Base-by-base conservation (phyloP, 768 basidiomycete genomes). In the Mycena leptocephala region DNA sequence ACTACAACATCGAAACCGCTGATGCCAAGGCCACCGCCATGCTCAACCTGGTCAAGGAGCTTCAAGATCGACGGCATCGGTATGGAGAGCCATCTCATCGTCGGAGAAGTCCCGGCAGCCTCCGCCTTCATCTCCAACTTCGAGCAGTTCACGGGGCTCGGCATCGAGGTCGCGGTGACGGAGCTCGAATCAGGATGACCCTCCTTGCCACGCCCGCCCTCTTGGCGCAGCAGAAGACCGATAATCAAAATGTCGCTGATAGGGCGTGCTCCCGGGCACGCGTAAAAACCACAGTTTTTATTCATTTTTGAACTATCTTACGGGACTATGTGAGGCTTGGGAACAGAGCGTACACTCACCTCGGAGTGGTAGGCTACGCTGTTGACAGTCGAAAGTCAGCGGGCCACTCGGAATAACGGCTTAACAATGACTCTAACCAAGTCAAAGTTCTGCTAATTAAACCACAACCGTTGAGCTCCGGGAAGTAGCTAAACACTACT, bases 111-210 rank as follows among this genome's bases (percentile, higher is more conserved):
- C n/a, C 90, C 91, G 3, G 81, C 87, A 7, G 83, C 70, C 71
- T 70, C 76, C 14, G 69, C 83, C 22, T 80, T 94, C 62, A 84
- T 88, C 69, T 81, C 85, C 5, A 90, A 90, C 72, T 83, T 92
- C 64, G 81, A 88, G 72, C 85, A 87, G 69, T 90, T 93, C 80
- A 87, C 90, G 16, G 88, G 88, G 20, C 88, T 93, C 26, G 92
- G 93, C 5, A 85, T 94, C 55, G 93, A 93, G 77, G 90, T 93
- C 32, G 92, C 92, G 20, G 89, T 93, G 78, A 94, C 93, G 4
- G 93, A 93, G 80, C 87, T 94, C 61, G 93, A 94, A 91, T 91
- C 78, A 87, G 93, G 61, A 92, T 92, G 86, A 86, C 86, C 10
- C 84, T 90, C 16, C 92, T 92, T 13, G 87, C 84, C 8, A 91